These are phyloP conservation scores for Takashimella koratensis DNA, from an alignment of 1,284 basidiomycete species.

Conservation along the genomic window DNA sequence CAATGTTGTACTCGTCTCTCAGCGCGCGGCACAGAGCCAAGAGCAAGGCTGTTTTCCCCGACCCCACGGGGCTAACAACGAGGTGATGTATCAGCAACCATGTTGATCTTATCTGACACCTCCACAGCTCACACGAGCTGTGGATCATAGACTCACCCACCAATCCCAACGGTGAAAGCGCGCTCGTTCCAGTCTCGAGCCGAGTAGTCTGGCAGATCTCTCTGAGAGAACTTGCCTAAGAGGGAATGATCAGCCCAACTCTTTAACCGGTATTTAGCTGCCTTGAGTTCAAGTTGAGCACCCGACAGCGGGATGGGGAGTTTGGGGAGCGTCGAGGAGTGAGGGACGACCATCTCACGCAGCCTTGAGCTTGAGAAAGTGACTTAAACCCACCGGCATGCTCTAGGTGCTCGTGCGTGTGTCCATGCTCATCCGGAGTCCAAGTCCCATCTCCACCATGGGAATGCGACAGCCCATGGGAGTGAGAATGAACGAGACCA, in stretches of 20 bases:
- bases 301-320: too few species aligned
- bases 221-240: conserved; percentile 85
- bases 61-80: conserved; percentile 93
- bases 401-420: conserved; percentile 86
- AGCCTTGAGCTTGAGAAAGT: not conserved
- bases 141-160: conserved; percentile 81
- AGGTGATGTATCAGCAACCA: conserved; percentile 1
- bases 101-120: too few species aligned
- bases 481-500: conserved; percentile 24
- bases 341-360: not conserved
- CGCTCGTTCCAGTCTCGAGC: conserved; percentile 83
- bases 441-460: conserved; percentile 23
- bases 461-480: conserved; percentile 23
- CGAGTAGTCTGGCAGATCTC: conserved; percentile 86
- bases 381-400: conserved; percentile 63
- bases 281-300: too few species aligned
- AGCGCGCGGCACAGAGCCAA: conserved; percentile 85
- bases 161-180: conserved; percentile 95
- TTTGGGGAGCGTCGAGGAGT: too few species aligned
- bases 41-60: conserved; percentile 93
- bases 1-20: conserved; percentile 82
- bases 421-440: conserved; percentile 65
- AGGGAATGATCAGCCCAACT: too few species aligned
- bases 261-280: too few species aligned
- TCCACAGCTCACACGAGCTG: too few species aligned